phyloP scores from a whole-genome alignment of 768 basidiomycete species.

The Lenzites betulinus region DNA sequence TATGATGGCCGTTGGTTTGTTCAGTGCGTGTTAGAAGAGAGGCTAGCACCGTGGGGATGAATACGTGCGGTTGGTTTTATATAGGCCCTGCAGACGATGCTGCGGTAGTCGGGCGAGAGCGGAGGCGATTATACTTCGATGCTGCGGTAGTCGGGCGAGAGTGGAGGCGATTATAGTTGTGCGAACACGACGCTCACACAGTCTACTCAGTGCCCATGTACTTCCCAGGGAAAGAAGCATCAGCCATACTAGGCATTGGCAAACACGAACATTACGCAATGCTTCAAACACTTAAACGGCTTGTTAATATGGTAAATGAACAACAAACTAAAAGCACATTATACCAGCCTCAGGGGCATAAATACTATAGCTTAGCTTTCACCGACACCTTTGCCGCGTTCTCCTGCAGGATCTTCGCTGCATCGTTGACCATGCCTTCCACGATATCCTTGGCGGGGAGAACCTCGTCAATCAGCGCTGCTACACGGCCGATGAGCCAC shows the following conservation, averaged over 20 bases:
- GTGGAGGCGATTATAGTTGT: background rate
- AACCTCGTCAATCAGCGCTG: constrained; percentile 72
- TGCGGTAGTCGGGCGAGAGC: background rate
- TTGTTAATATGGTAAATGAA: no score
- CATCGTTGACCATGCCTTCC: constrained; percentile 74
- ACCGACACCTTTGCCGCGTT: constrained; percentile 41
- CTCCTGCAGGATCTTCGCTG: constrained; percentile 47
- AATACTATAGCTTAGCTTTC: constrained; percentile 52
- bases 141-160: background rate
- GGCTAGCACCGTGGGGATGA: no score
- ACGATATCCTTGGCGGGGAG: constrained; percentile 83
- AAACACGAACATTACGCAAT: no score
- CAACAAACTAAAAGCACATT: background rate
- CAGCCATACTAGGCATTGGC: no score
- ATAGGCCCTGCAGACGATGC: background rate
- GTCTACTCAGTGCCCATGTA: no score
- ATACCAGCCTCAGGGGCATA: background rate
- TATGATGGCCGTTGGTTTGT: no score
- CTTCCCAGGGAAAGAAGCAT: no score
- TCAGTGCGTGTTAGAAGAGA: no score
- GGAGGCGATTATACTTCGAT: background rate
- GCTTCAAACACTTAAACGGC: no score
- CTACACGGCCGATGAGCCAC: constrained; percentile 86
- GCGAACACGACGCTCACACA: no score
- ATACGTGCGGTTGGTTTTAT: no score